Conservation (phyloP, 2,329 filamentous ascomycete genomes). For the Bipolaris oryzae region DNA sequence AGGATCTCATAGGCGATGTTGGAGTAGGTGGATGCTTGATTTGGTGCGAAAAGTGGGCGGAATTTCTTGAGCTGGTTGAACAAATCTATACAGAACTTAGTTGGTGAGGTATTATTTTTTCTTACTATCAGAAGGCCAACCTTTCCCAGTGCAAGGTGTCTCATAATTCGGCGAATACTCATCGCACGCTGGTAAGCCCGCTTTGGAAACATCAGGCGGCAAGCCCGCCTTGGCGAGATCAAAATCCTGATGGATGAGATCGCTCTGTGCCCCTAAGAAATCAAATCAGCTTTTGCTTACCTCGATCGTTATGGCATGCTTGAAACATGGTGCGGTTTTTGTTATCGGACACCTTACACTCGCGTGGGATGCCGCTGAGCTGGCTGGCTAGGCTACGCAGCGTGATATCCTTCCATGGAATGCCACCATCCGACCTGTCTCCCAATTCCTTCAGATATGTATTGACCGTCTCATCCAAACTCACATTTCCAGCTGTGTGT, state of each 20-base stretch:
- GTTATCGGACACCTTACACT: constrained; percentile 34
- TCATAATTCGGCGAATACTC: constrained; percentile 42
- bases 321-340: neutral
- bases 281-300: constrained; percentile 32
- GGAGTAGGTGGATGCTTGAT: constrained; percentile 52
- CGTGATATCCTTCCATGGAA: constrained; percentile 53
- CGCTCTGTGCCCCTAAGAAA: constrained; percentile 36
- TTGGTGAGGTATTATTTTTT: constrained; percentile 7
- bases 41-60: constrained; percentile 50
- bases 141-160: constrained; percentile 35
- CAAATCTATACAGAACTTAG: constrained; percentile 33
- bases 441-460: constrained; percentile 43
- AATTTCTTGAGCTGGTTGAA: constrained; percentile 38
- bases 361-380: constrained; percentile 51
- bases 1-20: constrained; percentile 52
- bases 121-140: constrained; percentile 4
- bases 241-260: constrained; percentile 31
- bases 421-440: constrained; percentile 35
- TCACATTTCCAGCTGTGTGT: constrained; percentile 43
- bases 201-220: constrained; percentile 38
- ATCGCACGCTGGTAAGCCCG: constrained; percentile 44
- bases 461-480: constrained; percentile 42
- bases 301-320: neutral
- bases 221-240: constrained; percentile 34
- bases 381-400: constrained; percentile 52